phyloP scores from a whole-genome alignment of 495 filamentous ascomycete species.

The Aspergillus conjunctus region DNA sequence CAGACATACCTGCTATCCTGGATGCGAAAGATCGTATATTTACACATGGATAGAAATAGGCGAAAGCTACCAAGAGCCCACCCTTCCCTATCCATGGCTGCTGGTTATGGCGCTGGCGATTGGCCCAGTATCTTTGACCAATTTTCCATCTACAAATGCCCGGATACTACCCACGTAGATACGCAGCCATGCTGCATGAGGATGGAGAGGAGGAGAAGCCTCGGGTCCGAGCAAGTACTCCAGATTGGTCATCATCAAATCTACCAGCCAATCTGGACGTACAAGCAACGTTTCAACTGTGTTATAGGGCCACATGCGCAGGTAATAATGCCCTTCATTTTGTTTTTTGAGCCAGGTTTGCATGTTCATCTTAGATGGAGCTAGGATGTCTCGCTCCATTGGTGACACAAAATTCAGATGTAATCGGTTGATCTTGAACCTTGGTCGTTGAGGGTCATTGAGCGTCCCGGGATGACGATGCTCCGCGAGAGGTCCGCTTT shows the following conservation, averaged over 20 bases:
- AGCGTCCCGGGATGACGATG: background rate
- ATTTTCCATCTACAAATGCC: slow-evolving; percentile 1
- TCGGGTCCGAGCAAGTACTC: background rate
- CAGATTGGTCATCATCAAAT: background rate
- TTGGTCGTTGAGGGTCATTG: background rate
- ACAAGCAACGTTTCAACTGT: background rate
- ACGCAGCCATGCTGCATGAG: background rate
- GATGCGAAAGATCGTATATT: no score
- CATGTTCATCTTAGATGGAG: slow-evolving; percentile 1
- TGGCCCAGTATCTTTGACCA: background rate
- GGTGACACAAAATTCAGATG: slow-evolving; percentile 1
- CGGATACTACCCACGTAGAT: background rate
- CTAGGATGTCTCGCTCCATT: background rate
- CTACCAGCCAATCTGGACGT: slow-evolving; percentile 1
- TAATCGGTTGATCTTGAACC: background rate
- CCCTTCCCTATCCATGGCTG: no score
- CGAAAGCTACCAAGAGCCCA: background rate
- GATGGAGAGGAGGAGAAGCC: background rate
- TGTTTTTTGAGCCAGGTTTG: background rate
- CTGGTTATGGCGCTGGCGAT: background rate
- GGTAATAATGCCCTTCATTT: background rate
- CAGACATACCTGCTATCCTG: no score
- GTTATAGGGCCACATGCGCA: slow-evolving; percentile 2
- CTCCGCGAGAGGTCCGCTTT: slow-evolving; percentile 7
- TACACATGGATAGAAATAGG: background rate